Conservation (phyloP, 768 basidiomycete species). For the Lepiota brunneoincarnata region DNA sequence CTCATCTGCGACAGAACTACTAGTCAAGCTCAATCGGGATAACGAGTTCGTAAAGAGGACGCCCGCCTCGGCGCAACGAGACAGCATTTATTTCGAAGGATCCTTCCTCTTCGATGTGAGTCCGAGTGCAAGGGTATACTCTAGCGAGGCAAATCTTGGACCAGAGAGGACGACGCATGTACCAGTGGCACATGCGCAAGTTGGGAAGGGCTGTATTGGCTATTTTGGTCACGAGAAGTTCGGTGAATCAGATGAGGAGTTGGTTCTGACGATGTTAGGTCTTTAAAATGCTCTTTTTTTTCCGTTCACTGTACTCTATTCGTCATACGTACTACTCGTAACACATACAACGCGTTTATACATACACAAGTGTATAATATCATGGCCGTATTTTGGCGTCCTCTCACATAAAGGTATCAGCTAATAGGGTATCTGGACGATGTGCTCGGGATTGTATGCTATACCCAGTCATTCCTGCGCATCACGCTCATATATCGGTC, state of each 20-base stretch:
- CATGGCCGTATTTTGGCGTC: not conserved
- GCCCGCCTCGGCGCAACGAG: slow-evolving; percentile 19
- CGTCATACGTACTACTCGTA: not conserved
- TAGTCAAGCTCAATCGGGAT: slow-evolving; percentile 15
- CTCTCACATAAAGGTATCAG: not conserved
- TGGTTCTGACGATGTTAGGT: not conserved
- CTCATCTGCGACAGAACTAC: slow-evolving; percentile 18
- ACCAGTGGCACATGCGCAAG: slow-evolving; percentile 23
- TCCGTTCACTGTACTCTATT: not conserved
- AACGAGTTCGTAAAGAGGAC: slow-evolving; percentile 16
- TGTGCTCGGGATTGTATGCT: not conserved
- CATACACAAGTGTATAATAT: slow-evolving; percentile 2
- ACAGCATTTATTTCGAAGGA: slow-evolving; percentile 24
- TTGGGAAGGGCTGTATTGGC: slow-evolving; percentile 35
- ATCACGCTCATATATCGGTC: not conserved
- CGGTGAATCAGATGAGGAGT: not conserved
- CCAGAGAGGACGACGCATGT: slow-evolving; percentile 18
- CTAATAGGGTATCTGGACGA: not conserved
- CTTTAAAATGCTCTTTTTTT: slow-evolving; percentile 2
- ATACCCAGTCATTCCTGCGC: not conserved
- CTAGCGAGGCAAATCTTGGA: slow-evolving; percentile 12
- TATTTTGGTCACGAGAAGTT: slow-evolving; percentile 7
- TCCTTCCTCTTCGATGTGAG: slow-evolving; percentile 11
- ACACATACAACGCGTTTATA: not conserved
- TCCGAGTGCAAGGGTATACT: slow-evolving; percentile 16